Evolutionary conservation across 257 asterid species (phyloP).

Genomic region (Cinchona pubescens): DNA sequence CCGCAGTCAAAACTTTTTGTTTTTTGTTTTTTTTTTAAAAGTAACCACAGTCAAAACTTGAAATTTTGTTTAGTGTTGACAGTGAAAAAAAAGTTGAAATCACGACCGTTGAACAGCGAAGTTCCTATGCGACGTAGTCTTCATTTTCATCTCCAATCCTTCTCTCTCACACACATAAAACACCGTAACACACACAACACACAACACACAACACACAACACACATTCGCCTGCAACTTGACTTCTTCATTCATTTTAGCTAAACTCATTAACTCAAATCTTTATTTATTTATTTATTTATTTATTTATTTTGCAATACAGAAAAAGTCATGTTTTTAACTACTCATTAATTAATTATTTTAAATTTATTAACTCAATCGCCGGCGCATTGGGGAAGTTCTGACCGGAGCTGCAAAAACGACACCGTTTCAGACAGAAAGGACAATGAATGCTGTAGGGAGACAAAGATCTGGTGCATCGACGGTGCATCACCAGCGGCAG

Average conservation of each 20-base stretch:
- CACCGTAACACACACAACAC: not conserved
- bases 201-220: not conserved
- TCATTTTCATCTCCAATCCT: conserved; percentile 13
- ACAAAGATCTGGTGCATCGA: conserved; percentile 80
- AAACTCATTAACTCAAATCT: not conserved
- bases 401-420: conserved; percentile 15
- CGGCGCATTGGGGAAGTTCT: conserved; percentile 15
- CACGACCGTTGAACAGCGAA: conserved; percentile 27
- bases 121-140: conserved; percentile 16
- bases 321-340: not conserved
- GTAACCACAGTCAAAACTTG: conserved; percentile 14
- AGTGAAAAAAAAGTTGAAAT: conserved; percentile 25
- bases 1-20: no score
- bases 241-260: conserved; percentile 2
- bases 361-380: not conserved
- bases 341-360: not conserved
- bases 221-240: conserved; percentile 9
- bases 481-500: conserved; percentile 83
- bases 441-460: conserved; percentile 83
- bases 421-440: conserved; percentile 14
- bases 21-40: no score
- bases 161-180: not conserved
- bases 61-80: conserved; percentile 15
- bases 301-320: not conserved
- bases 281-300: no score